Evolutionary conservation across 2,329 filamentous ascomycete genomes (phyloP), one percentile per base, ranked within the genome.

Genomic region (Colletotrichum karsti): DNA sequence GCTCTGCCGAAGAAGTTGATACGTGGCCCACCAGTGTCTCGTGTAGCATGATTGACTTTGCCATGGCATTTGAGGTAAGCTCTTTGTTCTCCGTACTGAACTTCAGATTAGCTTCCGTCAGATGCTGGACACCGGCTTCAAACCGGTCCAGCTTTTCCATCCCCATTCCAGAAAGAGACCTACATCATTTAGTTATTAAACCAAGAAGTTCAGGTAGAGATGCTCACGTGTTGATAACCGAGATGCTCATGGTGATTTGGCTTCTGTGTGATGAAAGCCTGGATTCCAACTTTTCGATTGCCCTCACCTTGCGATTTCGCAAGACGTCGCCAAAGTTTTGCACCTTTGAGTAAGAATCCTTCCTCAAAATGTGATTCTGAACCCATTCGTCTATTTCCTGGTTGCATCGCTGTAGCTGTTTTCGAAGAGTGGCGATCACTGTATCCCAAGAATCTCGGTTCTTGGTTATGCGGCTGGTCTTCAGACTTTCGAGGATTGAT

Each of bases 201-300:
- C 2, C 2, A 9, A 39, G 4, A 13, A n/a, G n/a, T 0, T 26
- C 41, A 7, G 5, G 0, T 2, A 1, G 13, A 54, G 28, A 39
- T 22, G 22, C 51, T 3, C 15, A 54, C 51, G 15, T 12, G 18
- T 55, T 55, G 13, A 55, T 2, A 26, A 20, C 3, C 0, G 33
- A 8, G 0, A 41, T 39, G 3, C 13, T 24, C 0, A 55, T 0
- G 13, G 18, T 39, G 33, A 55, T 39, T 3, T 41, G 33, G 12
- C 30, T 18, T 24, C 50, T 37, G 12, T 54, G 50, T 5, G 30
- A 39, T 10, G 9, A 10, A 5, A 54, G 50, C 33, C 37, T 54
- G 2, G 50, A 54, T 9, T 54, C 50, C 12, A 54, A 1, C 5
- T 9, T 8, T 54, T 20, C 5, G 13, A 24, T 8, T 1, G 50